Evolutionary conservation across 1,284 basidiomycete species (phyloP), one percentile per base, ranked within the genome.

Genomic region (Cutaneotrichosporon curvatum): DNA sequence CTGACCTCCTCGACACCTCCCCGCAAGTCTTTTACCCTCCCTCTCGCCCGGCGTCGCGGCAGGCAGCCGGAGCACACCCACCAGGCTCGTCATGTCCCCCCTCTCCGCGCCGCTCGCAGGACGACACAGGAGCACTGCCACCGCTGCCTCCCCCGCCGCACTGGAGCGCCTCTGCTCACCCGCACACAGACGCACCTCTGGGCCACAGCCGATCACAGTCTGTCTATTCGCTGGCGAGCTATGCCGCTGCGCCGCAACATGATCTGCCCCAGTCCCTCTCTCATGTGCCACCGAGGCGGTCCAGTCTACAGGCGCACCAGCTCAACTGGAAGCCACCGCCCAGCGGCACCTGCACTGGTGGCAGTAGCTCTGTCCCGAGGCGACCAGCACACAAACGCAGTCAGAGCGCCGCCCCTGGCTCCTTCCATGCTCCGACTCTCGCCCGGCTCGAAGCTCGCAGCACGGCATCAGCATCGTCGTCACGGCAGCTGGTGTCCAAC

Each of bases 21-120:
- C 49, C 49, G 3, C 49, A 35, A 4, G 49, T 51, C 33, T 51
- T 51, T 38, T 51, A 51, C 30, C 49, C 48, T 9, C 43, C 49
- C 10, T 40, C 45, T 3, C 49, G 49, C 18, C 49, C 49, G 9
- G 21, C 37, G 20, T 51, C 49, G 2, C 45, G 32, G 9, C 25
- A 28, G 25, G 7, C 25, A 12, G 25, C n/a, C 40, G 43, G 20
- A 19, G 31, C 4, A 33, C 39, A 31, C 11, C 28, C 18, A 22
- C 19, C 31, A 8, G 10, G 28, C 11, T 21, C 43, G 12, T 50
- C 48, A 43, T 51, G 49, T 33, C 49, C 49, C 3, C 38, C 49
- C 4, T 51, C 49, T 1, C 49, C 49, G 10, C 21, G 32, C 11
- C 48, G 31, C 9, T 31, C 37, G 31, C 3, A 30, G 9, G 18